Percentiles rank a stretch among this genome's conserved stretches.
Conservation (phyloP, 208 protist species). For the Crithidia thermophila region DNA sequence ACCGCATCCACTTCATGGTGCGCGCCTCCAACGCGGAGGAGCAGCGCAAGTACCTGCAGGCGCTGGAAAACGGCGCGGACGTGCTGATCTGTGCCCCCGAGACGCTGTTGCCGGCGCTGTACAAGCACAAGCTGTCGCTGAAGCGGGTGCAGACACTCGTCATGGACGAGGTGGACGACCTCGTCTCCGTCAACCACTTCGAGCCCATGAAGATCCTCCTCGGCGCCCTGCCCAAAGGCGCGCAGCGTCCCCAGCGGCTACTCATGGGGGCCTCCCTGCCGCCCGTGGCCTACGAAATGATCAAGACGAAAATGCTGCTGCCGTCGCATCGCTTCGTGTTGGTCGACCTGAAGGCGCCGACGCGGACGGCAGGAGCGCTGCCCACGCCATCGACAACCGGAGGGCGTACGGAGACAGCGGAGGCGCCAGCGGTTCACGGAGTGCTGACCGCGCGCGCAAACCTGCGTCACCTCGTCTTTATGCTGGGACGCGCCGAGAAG, state of each 20-base stretch:
- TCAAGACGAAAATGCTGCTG: slow-evolving; percentile 68
- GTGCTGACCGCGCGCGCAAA: slow-evolving; percentile 24
- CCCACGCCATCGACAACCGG: not conserved
- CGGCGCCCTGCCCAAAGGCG: slow-evolving; percentile 65
- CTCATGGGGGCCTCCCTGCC: slow-evolving; percentile 74
- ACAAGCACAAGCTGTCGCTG: slow-evolving; percentile 73
- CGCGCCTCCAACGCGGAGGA: slow-evolving; percentile 73
- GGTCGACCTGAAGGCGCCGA: slow-evolving; percentile 42
- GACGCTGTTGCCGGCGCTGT: slow-evolving; percentile 70
- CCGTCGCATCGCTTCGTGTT: slow-evolving; percentile 86
- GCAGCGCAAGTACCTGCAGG: slow-evolving; percentile 55
- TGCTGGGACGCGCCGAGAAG: slow-evolving; percentile 78
- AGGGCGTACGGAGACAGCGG: no score
- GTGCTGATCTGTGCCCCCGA: slow-evolving; percentile 79
- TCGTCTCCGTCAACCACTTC: slow-evolving; percentile 87
- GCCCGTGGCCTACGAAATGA: slow-evolving; percentile 75
- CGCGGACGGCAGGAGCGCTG: not conserved
- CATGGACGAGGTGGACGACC: slow-evolving; percentile 86
- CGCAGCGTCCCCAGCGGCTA: slow-evolving; percentile 69
- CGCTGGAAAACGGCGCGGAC: slow-evolving; percentile 62
- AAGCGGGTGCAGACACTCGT: slow-evolving; percentile 60
- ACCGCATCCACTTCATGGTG: slow-evolving; percentile 63
- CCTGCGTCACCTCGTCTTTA: slow-evolving; percentile 59
- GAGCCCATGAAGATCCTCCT: slow-evolving; percentile 84
- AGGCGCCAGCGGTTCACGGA: not conserved